These are phyloP conservation scores for Marvania coccoides DNA, from an alignment of 139 green algal species.

Conservation along the genomic window DNA sequence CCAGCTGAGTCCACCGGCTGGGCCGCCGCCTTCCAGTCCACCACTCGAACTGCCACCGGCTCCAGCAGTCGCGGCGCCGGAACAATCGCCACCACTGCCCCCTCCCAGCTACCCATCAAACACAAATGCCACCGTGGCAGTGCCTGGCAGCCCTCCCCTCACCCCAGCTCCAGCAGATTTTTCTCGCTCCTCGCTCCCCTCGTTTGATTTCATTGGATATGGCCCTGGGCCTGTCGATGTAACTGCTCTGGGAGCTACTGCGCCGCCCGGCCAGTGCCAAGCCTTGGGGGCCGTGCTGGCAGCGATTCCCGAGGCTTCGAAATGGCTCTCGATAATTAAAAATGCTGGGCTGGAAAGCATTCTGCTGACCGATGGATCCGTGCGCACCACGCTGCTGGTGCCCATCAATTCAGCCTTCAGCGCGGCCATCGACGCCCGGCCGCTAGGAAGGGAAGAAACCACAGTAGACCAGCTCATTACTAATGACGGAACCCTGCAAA, in stretches of 20 bases:
- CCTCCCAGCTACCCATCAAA: no score
- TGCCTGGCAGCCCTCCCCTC: no score
- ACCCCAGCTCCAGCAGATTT: no score
- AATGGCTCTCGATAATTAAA: conserved; percentile 16
- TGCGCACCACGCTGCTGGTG: conserved; percentile 16
- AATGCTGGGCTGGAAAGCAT: background rate
- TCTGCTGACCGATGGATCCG: conserved; percentile 2
- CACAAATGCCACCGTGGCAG: no score
- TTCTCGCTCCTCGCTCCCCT: no score
- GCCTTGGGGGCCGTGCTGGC: conserved; percentile 10
- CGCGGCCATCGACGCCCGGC: conserved; percentile 8
- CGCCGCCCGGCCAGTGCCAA: conserved; percentile 1
- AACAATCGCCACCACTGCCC: no score
- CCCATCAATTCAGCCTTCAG: conserved; percentile 14
- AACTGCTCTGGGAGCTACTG: background rate
- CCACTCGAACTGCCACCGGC: no score
- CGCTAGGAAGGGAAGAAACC: conserved; percentile 9
- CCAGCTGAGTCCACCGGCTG: no score
- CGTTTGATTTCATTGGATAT: no score
- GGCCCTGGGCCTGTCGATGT: background rate
- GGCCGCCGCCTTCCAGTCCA: no score
- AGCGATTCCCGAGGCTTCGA: conserved; percentile 12
- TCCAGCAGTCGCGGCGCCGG: no score
- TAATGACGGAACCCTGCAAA: no score
- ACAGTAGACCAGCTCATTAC: conserved; percentile 6